phyloP scores from a whole-genome alignment of 1,284 basidiomycete species.

The Lignosus rhinocerotis region DNA sequence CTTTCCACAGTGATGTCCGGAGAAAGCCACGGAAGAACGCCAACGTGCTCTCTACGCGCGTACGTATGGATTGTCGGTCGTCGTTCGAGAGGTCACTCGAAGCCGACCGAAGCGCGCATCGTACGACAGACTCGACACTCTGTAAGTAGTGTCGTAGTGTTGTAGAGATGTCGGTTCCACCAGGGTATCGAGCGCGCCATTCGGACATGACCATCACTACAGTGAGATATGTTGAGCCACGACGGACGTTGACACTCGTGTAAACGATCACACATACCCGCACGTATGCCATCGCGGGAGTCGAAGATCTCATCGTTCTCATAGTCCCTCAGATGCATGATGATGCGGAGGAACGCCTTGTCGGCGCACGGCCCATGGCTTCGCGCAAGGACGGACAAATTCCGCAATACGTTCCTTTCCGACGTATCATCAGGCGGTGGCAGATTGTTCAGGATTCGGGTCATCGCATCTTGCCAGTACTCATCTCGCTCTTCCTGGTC shows the following conservation, averaged over 20 bases:
- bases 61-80: constrained; percentile 2
- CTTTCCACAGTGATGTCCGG: constrained; percentile 13
- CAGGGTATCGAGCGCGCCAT: constrained; percentile 10
- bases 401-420: constrained; percentile 4
- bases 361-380: constrained; percentile 4
- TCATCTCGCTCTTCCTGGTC: not conserved
- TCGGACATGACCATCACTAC: constrained; percentile 16
- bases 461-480: constrained; percentile 2
- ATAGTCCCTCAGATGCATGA: constrained; percentile 12
- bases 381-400: constrained; percentile 9
- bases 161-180: constrained; percentile 10
- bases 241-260: not conserved
- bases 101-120: constrained; percentile 7
- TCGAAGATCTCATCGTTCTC: not conserved
- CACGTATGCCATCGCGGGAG: not conserved
- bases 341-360: constrained; percentile 11
- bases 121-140: constrained; percentile 10
- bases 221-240: not conserved
- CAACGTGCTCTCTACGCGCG: constrained; percentile 4
- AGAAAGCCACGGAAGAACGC: constrained; percentile 12
- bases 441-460: constrained; percentile 2
- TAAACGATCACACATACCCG: not conserved
- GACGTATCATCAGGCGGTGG: not conserved
- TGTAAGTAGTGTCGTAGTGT: constrained; percentile 16
- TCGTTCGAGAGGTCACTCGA: constrained; percentile 1